Conservation (phyloP, 2,329 filamentous ascomycete species). For the Phaeoacremonium minimum region DNA sequence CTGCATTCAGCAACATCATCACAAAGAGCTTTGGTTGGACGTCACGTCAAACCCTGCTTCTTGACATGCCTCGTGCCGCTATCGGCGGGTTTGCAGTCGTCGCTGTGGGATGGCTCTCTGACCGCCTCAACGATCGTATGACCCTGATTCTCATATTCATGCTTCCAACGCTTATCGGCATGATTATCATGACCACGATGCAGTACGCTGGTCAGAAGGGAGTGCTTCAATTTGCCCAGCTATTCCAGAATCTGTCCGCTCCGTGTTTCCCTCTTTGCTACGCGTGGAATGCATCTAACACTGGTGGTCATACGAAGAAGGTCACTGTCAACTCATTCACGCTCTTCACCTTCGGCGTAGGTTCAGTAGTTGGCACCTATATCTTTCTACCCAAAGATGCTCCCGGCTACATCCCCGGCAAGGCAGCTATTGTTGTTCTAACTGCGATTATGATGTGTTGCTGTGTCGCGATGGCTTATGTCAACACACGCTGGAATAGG, state of each 20-base stretch:
- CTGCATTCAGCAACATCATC: constrained; percentile 2
- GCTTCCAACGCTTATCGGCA: constrained; percentile 13
- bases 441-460: constrained; percentile 10
- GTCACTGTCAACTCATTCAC: constrained; percentile 9
- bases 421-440: constrained; percentile 16
- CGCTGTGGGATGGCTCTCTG: constrained; percentile 5
- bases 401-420: constrained; percentile 16
- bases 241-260: constrained; percentile 14
- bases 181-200: constrained; percentile 11
- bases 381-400: constrained; percentile 12
- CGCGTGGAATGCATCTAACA: constrained; percentile 7
- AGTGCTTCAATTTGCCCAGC: constrained; percentile 13
- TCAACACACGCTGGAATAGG: constrained; percentile 10
- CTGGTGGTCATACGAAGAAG: constrained; percentile 9
- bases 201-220: constrained; percentile 12
- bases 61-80: constrained; percentile 14
- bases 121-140: constrained; percentile 9
- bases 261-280: constrained; percentile 13
- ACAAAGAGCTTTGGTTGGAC: constrained; percentile 3
- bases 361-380: constrained; percentile 13
- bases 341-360: constrained; percentile 14
- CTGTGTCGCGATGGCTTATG: constrained; percentile 9
- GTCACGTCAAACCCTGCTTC: constrained; percentile 10
- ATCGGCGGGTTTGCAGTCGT: constrained; percentile 18
- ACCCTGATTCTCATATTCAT: constrained; percentile 10